These are phyloP conservation scores for Phalaenopsis aphrodite DNA, from an alignment of 106 monocot genomes.

Conservation along the genomic window DNA sequence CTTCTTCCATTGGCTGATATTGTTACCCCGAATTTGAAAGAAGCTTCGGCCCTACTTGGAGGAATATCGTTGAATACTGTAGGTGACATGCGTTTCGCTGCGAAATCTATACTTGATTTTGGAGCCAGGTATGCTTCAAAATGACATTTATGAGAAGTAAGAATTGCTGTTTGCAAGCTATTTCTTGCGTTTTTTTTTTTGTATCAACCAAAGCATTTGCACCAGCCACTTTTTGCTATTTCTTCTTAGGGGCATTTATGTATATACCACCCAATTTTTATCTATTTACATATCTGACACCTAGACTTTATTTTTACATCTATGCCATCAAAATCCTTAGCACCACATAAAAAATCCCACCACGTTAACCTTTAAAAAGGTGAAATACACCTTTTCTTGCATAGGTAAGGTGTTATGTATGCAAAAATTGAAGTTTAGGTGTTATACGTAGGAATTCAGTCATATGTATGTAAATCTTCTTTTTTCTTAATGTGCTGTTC, in stretches of 20 bases:
- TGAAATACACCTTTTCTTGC: too few species aligned
- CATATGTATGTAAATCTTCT: too few species aligned
- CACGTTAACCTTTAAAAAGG: too few species aligned
- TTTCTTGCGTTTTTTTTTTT: neutral
- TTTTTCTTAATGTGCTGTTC: neutral
- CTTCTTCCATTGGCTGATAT: conserved; percentile 92
- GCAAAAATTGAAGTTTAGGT: too few species aligned
- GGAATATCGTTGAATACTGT: conserved; percentile 44
- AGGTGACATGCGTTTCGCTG: conserved; percentile 76
- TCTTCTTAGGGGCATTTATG: too few species aligned
- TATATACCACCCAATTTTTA: too few species aligned
- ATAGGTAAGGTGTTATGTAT: too few species aligned
- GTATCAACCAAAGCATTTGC: neutral
- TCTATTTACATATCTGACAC: too few species aligned
- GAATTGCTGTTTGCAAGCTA: neutral
- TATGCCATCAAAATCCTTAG: too few species aligned
- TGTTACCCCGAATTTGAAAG: conserved; percentile 97
- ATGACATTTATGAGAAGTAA: neutral
- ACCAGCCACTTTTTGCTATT: neutral
- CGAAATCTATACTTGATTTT: conserved; percentile 78
- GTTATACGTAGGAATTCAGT: too few species aligned
- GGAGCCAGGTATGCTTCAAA: conserved; percentile 69
- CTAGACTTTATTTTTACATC: too few species aligned
- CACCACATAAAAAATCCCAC: too few species aligned
- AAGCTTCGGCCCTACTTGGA: conserved; percentile 90